Conservation (phyloP, 1,284 basidiomycete species). For the Tilletia horrida region DNA sequence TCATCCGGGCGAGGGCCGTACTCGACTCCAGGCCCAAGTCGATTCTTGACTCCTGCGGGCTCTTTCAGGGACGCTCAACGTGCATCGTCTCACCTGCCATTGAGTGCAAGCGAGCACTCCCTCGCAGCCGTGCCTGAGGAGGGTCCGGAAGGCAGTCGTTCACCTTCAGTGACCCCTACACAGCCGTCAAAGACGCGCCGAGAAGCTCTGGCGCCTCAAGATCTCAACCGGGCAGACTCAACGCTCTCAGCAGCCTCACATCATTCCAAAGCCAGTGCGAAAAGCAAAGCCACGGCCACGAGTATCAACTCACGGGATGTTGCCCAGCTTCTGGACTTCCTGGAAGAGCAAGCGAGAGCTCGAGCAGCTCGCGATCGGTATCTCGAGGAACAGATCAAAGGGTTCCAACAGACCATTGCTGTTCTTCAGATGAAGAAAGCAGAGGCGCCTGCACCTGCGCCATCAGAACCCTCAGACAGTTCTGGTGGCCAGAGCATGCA, state of each 20-base stretch:
- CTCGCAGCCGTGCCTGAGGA: neutral
- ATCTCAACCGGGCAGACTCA: slow-evolving; percentile 15
- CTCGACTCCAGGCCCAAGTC: slow-evolving; percentile 16
- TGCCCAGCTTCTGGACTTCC: slow-evolving; percentile 32
- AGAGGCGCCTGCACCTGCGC: slow-evolving; percentile 18
- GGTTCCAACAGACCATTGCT: slow-evolving; percentile 36
- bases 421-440: slow-evolving; percentile 29
- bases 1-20: neutral
- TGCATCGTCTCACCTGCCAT: slow-evolving; percentile 10
- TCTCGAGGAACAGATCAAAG: slow-evolving; percentile 37
- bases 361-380: slow-evolving; percentile 30
- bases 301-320: slow-evolving; percentile 41
- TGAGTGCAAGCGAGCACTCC: slow-evolving; percentile 9
- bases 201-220: slow-evolving; percentile 17
- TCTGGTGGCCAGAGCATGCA: slow-evolving; percentile 13
- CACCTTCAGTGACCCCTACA: neutral
- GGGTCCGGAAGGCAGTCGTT: neutral
- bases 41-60: slow-evolving; percentile 1
- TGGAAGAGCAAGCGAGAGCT: slow-evolving; percentile 38
- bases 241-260: slow-evolving; percentile 24
- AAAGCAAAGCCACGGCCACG: slow-evolving; percentile 4
- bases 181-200: slow-evolving; percentile 17
- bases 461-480: slow-evolving; percentile 11
- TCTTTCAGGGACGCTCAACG: slow-evolving; percentile 2
- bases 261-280: neutral